Conservation (phyloP, 208 protist genomes). For the Trypanosoma lewisi region DNA sequence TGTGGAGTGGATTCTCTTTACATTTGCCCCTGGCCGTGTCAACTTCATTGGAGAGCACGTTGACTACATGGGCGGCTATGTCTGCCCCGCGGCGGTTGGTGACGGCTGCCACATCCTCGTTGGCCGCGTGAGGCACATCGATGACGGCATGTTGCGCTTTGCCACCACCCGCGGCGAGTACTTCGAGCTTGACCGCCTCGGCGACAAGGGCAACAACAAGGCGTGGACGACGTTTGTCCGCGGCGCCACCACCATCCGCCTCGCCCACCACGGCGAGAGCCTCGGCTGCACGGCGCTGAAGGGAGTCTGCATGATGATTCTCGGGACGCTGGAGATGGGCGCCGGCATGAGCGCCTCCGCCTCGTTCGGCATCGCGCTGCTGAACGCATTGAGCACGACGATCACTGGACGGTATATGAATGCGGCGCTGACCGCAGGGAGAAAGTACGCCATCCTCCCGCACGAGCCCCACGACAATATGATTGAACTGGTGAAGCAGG, state of each 20-base stretch:
- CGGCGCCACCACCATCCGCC: constrained; percentile 52
- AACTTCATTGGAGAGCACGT: constrained; percentile 93
- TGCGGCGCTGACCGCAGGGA: constrained; percentile 11
- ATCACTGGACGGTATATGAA: constrained; percentile 32
- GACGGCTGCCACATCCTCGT: constrained; percentile 73
- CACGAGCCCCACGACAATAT: constrained; percentile 31
- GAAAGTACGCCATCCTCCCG: constrained; percentile 44
- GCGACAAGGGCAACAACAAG: constrained; percentile 39
- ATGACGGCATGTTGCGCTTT: constrained; percentile 54
- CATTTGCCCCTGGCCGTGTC: constrained; percentile 82
- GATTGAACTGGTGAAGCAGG: constrained; percentile 62
- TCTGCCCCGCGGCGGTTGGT: constrained; percentile 64
- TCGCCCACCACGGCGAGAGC: constrained; percentile 46
- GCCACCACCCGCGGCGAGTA: constrained; percentile 50
- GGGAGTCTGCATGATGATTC: constrained; percentile 70
- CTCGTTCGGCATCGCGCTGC: constrained; percentile 71
- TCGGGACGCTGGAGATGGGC: constrained; percentile 73
- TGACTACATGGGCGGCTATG: constrained; percentile 85
- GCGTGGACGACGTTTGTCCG: constrained; percentile 67
- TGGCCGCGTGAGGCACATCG: constrained; percentile 54
- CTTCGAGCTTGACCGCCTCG: constrained; percentile 41
- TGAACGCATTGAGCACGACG: constrained; percentile 48
- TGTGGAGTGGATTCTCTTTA: constrained; percentile 75
- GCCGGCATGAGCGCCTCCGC: constrained; percentile 87
- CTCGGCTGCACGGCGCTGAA: constrained; percentile 33